Conservation (phyloP, 2,329 filamentous ascomycete species). For the Pyrenophora teres region DNA sequence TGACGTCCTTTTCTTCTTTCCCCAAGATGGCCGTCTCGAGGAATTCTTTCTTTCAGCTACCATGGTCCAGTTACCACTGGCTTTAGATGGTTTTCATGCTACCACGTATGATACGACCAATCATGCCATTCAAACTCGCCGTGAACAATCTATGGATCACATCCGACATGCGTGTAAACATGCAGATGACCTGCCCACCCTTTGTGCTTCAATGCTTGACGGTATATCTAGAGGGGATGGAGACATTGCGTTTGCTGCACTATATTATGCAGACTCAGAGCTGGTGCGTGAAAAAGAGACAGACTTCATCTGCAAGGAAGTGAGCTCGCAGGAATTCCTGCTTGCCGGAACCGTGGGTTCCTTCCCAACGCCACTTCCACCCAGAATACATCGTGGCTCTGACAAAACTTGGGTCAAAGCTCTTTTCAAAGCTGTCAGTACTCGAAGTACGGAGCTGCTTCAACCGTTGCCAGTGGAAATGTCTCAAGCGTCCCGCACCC, state of each 20-base stretch:
- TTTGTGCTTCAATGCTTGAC: neutral
- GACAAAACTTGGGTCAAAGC: neutral
- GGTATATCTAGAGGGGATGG: slow-evolving; percentile 2
- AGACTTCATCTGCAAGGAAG: neutral
- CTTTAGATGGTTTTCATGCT: slow-evolving; percentile 1
- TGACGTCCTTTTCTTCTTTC: slow-evolving; percentile 1
- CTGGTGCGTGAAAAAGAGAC: neutral
- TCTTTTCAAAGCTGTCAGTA: neutral
- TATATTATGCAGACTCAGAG: neutral
- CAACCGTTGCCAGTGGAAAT: slow-evolving; percentile 1
- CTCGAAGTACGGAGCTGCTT: neutral
- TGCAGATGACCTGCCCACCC: neutral
- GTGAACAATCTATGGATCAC: slow-evolving; percentile 1
- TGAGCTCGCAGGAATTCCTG: neutral
- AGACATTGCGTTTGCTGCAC: slow-evolving; percentile 1
- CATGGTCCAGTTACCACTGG: slow-evolving; percentile 2
- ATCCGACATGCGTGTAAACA: neutral
- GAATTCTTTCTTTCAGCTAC: slow-evolving; percentile 5
- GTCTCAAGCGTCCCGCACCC: neutral
- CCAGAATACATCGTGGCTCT: neutral
- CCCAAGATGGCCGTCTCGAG: neutral
- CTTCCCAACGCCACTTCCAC: neutral
- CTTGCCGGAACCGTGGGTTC: slow-evolving; percentile 1
- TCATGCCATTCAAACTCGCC: neutral
- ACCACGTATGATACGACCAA: neutral